Percentiles rank a stretch among this genome's conserved stretches.
phyloP scores from a whole-genome alignment of 805 yeast species.

The Barnettozyma salicaria region DNA sequence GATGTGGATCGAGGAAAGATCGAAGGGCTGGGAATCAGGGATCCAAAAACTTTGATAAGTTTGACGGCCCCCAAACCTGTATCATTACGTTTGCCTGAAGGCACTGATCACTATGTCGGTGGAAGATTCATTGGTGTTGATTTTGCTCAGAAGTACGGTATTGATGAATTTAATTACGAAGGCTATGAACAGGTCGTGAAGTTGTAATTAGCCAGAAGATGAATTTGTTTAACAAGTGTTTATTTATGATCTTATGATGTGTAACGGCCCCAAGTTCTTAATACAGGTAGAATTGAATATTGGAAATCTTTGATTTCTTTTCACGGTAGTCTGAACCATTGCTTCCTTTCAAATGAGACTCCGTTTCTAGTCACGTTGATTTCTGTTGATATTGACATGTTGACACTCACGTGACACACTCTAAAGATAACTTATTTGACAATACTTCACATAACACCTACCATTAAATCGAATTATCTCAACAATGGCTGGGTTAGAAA shows the following conservation, averaged over 20 bases:
- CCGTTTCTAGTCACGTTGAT: too few species aligned
- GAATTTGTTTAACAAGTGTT: too few species aligned
- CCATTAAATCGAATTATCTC: background rate
- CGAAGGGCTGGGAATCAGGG: constrained; percentile 33
- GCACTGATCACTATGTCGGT: constrained; percentile 68
- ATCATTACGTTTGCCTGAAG: constrained; percentile 43
- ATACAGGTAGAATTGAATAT: too few species aligned
- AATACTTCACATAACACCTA: too few species aligned
- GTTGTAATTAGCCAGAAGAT: constrained; percentile 19
- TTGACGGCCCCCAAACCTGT: constrained; percentile 95
- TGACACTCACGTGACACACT: too few species aligned
- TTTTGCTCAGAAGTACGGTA: constrained; percentile 68
- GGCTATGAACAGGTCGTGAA: constrained; percentile 53
- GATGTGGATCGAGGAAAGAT: constrained; percentile 85
- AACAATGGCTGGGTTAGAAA: constrained; percentile 3
- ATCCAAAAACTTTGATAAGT: constrained; percentile 68
- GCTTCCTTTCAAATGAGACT: too few species aligned
- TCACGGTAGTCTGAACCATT: too few species aligned
- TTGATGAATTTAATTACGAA: constrained; percentile 55
- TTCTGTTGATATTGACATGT: too few species aligned
- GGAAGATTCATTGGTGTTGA: constrained; percentile 73
- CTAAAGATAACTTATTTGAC: too few species aligned
- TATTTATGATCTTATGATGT: too few species aligned
- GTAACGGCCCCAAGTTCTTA: too few species aligned
- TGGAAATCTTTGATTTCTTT: too few species aligned